phyloP scores from a whole-genome alignment of 768 basidiomycete genomes.

The Tricholoma saponaceum region DNA sequence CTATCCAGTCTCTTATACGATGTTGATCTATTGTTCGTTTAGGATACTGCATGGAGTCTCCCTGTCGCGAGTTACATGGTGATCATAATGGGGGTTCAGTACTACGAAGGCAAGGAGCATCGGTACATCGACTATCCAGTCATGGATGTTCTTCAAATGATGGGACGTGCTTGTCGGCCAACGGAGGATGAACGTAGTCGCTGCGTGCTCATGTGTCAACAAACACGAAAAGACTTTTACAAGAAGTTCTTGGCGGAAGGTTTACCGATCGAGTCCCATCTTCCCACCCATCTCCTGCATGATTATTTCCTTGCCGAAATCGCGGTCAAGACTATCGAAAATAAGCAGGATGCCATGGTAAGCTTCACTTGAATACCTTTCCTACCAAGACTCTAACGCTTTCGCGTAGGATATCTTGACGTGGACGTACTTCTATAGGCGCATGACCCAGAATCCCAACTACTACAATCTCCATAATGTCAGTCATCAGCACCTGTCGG shows the following conservation, averaged over 20 bases:
- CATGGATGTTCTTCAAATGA: constrained; percentile 98
- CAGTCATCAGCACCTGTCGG: constrained; percentile 91
- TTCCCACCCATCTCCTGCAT: constrained; percentile 86
- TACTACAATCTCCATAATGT: constrained; percentile 95
- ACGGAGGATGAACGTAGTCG: constrained; percentile 83
- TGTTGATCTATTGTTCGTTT: neutral
- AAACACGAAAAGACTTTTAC: constrained; percentile 97
- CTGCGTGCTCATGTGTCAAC: constrained; percentile 96
- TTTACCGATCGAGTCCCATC: constrained; percentile 94
- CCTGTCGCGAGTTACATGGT: constrained; percentile 97
- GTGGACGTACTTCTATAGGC: constrained; percentile 97
- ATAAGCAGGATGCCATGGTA: constrained; percentile 97
- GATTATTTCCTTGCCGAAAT: constrained; percentile 99
- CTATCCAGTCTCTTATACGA: neutral
- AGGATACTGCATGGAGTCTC: constrained; percentile 97
- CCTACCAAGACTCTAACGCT: neutral
- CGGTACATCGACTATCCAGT: constrained; percentile 98
- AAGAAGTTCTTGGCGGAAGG: constrained; percentile 98
- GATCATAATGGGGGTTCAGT: constrained; percentile 99
- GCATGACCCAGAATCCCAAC: constrained; percentile 97
- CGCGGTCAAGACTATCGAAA: constrained; percentile 97
- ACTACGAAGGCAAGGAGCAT: constrained; percentile 95
- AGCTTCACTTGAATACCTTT: constrained; percentile 10
- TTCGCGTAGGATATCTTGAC: constrained; percentile 81
- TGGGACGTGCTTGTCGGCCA: constrained; percentile 96